Evolutionary conservation across 2,329 filamentous ascomycete genomes (phyloP).

Genomic region (Aureobasidium sp.): DNA sequence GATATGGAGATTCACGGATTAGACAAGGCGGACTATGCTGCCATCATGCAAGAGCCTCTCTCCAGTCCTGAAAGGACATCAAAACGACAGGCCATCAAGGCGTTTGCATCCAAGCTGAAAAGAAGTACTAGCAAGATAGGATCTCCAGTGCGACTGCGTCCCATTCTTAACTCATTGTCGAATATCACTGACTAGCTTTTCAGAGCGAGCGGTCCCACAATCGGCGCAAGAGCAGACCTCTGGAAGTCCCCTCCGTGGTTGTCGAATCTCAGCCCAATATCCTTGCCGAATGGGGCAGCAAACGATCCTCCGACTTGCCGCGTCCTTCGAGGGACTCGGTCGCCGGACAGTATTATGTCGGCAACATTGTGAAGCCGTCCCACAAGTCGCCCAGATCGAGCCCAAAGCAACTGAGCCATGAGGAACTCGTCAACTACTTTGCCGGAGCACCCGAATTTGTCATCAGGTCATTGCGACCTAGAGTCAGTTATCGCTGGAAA

Average conservation of each 20-base stretch:
- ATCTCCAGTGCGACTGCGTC: not conserved
- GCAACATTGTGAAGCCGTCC: not conserved
- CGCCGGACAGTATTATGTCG: not conserved
- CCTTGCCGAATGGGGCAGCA: not conserved
- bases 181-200: not conserved
- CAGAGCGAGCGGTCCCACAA: not conserved
- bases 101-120: slow-evolving; percentile 7
- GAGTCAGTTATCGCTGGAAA: not conserved
- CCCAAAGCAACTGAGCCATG: slow-evolving; percentile 16
- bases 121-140: not conserved
- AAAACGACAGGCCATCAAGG: not conserved
- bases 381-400: not conserved
- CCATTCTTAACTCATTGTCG: not conserved
- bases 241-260: not conserved
- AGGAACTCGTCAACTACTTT: slow-evolving; percentile 23
- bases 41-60: slow-evolving; percentile 3
- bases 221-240: slow-evolving; percentile 1
- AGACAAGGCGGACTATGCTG: not conserved
- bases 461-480: slow-evolving; percentile 12
- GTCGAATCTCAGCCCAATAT: not conserved
- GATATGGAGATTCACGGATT: not conserved
- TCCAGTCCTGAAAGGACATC: not conserved
- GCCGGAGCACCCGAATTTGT: slow-evolving; percentile 26
- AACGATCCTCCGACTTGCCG: not conserved
- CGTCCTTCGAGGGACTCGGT: slow-evolving; percentile 9